Evolutionary conservation across 2,329 filamentous ascomycete genomes (phyloP).

Genomic region (Fusarium anthophilum): DNA sequence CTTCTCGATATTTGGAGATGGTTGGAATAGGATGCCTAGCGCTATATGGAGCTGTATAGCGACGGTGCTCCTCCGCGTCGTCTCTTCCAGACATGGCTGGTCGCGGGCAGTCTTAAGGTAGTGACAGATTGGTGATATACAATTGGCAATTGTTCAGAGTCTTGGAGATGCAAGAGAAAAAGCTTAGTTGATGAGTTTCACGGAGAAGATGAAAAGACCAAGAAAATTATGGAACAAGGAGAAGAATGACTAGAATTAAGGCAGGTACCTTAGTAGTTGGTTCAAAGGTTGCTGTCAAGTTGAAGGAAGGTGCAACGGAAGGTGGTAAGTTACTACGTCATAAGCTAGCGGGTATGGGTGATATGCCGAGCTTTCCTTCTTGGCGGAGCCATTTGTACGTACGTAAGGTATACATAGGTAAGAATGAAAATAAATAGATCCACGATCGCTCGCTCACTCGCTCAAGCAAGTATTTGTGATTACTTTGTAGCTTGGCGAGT

Average conservation of each 20-base stretch:
- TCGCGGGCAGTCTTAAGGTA: conserved; percentile 1
- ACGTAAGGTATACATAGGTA: neutral
- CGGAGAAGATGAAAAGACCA: neutral
- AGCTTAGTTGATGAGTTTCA: neutral
- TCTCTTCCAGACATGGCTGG: conserved; percentile 49
- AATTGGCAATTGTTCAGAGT: neutral
- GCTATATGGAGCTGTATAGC: conserved; percentile 54
- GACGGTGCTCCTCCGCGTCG: conserved; percentile 50
- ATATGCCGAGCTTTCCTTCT: conserved; percentile 40
- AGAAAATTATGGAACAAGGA: neutral
- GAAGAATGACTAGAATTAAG: neutral
- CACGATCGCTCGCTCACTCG: neutral
- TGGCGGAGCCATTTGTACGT: conserved; percentile 27
- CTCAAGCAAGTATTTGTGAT: conserved; percentile 16
- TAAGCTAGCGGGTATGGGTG: conserved; percentile 17
- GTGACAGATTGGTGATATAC: neutral
- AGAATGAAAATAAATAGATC: conserved; percentile 17
- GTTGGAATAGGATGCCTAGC: conserved; percentile 58
- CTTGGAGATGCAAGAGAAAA: conserved; percentile 8
- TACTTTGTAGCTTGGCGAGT: conserved; percentile 22
- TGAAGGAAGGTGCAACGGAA: conserved; percentile 17
- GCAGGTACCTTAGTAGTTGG: neutral
- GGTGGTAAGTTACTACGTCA: conserved; percentile 40
- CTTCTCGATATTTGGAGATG: conserved; percentile 58
- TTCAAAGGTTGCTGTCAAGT: neutral